Evolutionary conservation across 129 eudicot genomes (phyloP).

Genomic region (Lonicera japonica): DNA sequence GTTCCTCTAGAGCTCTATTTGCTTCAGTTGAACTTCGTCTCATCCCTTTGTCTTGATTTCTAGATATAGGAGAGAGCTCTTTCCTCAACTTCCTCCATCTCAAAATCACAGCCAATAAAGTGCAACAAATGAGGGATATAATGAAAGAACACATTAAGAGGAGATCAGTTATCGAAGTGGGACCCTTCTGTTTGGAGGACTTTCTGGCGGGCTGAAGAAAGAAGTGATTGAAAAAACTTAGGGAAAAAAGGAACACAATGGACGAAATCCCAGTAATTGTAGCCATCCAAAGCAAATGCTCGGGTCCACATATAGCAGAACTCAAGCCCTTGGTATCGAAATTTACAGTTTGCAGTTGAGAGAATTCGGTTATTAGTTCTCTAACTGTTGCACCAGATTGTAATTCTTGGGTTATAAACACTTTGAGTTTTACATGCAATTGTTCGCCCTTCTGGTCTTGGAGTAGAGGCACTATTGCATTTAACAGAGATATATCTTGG

Average conservation of each 20-base stretch:
- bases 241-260: slow-evolving; percentile 36
- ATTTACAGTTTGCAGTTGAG: slow-evolving; percentile 33
- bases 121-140: slow-evolving; percentile 36
- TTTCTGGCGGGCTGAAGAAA: slow-evolving; percentile 37
- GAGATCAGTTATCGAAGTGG: slow-evolving; percentile 51
- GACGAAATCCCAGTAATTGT: slow-evolving; percentile 38
- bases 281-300: slow-evolving; percentile 41
- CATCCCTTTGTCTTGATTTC: slow-evolving; percentile 25
- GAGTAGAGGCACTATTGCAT: slow-evolving; percentile 49
- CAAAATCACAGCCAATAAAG: slow-evolving; percentile 24
- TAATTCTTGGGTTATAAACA: slow-evolving; percentile 73
- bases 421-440: slow-evolving; percentile 38
- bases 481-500: slow-evolving; percentile 46
- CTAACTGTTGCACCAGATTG: slow-evolving; percentile 35
- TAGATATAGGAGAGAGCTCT: slow-evolving; percentile 13
- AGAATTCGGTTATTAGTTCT: slow-evolving; percentile 45
- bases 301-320: slow-evolving; percentile 48
- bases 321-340: slow-evolving; percentile 27
- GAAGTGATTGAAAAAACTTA: slow-evolving; percentile 37
- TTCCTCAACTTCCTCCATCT: slow-evolving; percentile 41
- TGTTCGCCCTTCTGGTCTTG: slow-evolving; percentile 23
- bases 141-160: slow-evolving; percentile 47
- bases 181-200: slow-evolving; percentile 31
- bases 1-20: slow-evolving; percentile 35
- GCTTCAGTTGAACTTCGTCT: slow-evolving; percentile 30